Evolutionary conservation across 495 filamentous ascomycete genomes (phyloP).

Genomic region (Xylaria longipes): DNA sequence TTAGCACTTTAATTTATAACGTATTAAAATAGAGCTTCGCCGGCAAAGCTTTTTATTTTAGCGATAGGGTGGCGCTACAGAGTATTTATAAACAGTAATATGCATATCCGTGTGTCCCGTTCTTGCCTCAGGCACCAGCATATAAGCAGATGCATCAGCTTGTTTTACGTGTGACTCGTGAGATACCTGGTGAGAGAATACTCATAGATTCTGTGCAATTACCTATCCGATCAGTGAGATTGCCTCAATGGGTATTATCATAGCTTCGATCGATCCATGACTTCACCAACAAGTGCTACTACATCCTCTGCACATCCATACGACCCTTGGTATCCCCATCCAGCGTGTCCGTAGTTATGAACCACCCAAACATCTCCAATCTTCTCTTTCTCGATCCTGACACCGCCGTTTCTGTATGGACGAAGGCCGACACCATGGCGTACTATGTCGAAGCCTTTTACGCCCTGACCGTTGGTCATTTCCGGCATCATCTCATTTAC

Average conservation of each 20-base stretch:
- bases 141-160: too few species aligned
- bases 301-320: slow-evolving; percentile 82
- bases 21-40: too few species aligned
- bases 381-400: slow-evolving; percentile 82
- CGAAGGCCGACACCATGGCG: slow-evolving; percentile 88
- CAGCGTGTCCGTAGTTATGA: slow-evolving; percentile 96
- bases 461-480: slow-evolving; percentile 76
- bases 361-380: slow-evolving; percentile 76
- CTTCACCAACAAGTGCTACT: slow-evolving; percentile 72
- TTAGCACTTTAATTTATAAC: too few species aligned
- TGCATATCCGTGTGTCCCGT: background rate
- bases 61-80: too few species aligned
- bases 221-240: background rate
- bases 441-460: slow-evolving; percentile 82
- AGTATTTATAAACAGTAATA: background rate
- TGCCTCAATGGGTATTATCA: background rate
- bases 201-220: background rate
- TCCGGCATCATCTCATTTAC: slow-evolving; percentile 73
- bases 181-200: background rate
- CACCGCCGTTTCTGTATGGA: slow-evolving; percentile 75
- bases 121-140: background rate
- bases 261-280: slow-evolving; percentile 30
- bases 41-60: too few species aligned
- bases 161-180: too few species aligned
- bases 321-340: slow-evolving; percentile 88